These are phyloP conservation scores for Iris pallida DNA, from an alignment of 116 monocot species.

Conservation along the genomic window DNA sequence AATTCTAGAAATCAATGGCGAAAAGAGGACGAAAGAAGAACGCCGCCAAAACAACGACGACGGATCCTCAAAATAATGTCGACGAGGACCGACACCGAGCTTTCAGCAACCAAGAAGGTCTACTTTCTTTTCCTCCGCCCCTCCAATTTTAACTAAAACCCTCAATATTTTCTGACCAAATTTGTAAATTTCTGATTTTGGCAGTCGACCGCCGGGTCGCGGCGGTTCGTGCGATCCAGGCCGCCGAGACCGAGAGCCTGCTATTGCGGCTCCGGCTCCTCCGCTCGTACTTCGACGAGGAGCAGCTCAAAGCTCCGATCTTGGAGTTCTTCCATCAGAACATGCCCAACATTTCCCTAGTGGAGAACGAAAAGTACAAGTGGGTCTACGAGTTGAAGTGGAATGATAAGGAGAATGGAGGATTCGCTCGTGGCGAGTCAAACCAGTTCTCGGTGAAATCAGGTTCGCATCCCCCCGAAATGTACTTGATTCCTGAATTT, in stretches of 20 bases:
- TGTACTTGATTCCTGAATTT: too few relatives aligned
- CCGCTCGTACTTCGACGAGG: slow-evolving; percentile 55
- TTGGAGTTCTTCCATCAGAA: slow-evolving; percentile 65
- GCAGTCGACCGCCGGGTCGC: slow-evolving; percentile 56
- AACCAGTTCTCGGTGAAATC: slow-evolving; percentile 42
- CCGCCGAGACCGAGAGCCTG: slow-evolving; percentile 52
- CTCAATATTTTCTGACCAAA: not conserved
- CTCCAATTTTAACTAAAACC: not conserved
- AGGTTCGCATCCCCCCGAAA: slow-evolving; percentile 22
- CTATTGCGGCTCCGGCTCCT: slow-evolving; percentile 50
- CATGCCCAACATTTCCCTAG: slow-evolving; percentile 45
- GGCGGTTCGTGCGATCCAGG: slow-evolving; percentile 63
- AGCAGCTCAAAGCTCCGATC: slow-evolving; percentile 44
- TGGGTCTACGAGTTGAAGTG: slow-evolving; percentile 37
- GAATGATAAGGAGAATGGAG: slow-evolving; percentile 18
- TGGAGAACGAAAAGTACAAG: slow-evolving; percentile 45
- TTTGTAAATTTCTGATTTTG: not conserved
- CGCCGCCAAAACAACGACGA: not conserved
- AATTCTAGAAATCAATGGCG: not conserved
- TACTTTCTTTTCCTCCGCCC: not conserved
- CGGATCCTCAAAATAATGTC: not conserved
- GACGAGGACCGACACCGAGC: not conserved
- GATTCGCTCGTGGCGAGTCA: slow-evolving; percentile 13
- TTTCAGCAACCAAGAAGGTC: slow-evolving; percentile 9
- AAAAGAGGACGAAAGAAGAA: slow-evolving; percentile 6